A percentile compares a stretch with the other conserved stretches of the same genome.
phyloP scores from a whole-genome alignment of 2,329 filamentous ascomycete species.

The Fusarium buxicola region DNA sequence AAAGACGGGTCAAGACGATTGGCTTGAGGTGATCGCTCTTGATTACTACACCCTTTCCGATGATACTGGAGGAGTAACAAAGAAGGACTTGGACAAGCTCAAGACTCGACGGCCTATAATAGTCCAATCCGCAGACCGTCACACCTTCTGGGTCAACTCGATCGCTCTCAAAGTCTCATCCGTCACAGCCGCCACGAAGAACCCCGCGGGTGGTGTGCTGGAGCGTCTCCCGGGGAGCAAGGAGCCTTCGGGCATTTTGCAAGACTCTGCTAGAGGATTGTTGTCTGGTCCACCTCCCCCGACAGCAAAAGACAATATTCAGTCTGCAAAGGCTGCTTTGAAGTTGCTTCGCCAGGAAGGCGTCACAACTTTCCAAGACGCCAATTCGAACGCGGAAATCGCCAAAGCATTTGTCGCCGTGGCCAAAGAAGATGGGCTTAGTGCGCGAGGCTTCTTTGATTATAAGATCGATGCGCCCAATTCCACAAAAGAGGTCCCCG shows the following conservation, averaged over 20 bases:
- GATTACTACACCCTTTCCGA: background rate
- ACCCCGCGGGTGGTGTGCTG: background rate
- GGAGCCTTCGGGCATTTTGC: background rate
- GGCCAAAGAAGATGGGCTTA: background rate
- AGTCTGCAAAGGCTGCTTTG: background rate
- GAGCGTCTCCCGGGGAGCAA: background rate
- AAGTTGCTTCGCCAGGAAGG: background rate
- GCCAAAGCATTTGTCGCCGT: background rate
- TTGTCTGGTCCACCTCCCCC: background rate
- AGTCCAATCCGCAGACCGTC: background rate
- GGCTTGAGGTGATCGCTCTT: background rate
- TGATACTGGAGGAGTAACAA: background rate
- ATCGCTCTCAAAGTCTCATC: background rate
- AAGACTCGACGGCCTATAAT: background rate
- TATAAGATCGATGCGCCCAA: background rate
- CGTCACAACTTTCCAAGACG: slow-evolving; percentile 1
- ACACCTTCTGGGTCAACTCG: slow-evolving; percentile 8
- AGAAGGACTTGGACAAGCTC: background rate
- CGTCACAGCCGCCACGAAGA: background rate
- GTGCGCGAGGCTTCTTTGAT: background rate
- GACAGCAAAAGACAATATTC: background rate
- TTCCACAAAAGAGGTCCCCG: background rate
- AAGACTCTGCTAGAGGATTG: background rate
- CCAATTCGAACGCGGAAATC: background rate
- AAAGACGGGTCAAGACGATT: background rate